phyloP scores from a whole-genome alignment of 306 rosid genomes.

The Abrus precatorius region DNA sequence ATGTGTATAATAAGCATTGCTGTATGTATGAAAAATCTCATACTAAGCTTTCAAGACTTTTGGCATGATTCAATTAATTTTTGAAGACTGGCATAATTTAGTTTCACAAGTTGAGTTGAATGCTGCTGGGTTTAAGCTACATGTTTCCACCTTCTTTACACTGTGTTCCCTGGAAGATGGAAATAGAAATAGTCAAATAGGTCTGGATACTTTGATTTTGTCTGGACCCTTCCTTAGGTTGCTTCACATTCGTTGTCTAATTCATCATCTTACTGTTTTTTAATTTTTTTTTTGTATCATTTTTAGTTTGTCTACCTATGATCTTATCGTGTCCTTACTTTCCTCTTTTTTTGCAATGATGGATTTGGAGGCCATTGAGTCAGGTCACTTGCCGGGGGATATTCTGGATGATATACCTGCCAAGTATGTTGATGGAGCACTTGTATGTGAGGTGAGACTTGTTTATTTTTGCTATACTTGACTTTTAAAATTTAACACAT shows the following conservation, averaged over 20 bases:
- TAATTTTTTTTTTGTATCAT: neutral
- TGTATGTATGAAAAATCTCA: conserved; percentile 27
- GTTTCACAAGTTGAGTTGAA: conserved; percentile 31
- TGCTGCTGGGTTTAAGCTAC: conserved; percentile 19
- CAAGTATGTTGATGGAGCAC: conserved; percentile 87
- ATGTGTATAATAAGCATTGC: neutral
- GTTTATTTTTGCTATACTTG: conserved; percentile 42
- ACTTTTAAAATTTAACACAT: conserved; percentile 29
- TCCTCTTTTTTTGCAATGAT: conserved; percentile 42
- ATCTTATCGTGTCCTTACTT: conserved; percentile 34
- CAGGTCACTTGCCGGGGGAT: conserved; percentile 97
- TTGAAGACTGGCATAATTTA: conserved; percentile 9
- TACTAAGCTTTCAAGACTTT: conserved; percentile 35
- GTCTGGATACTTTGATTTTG: conserved; percentile 33
- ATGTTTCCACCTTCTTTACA: conserved; percentile 40
- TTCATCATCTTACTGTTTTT: conserved; percentile 27
- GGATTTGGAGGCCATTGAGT: conserved; percentile 88
- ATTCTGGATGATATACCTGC: conserved; percentile 92
- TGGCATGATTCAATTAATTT: conserved; percentile 38
- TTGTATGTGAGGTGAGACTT: conserved; percentile 87
- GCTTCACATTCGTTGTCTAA: conserved; percentile 36
- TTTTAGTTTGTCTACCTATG: conserved; percentile 32
- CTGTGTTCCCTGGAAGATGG: conserved; percentile 32
- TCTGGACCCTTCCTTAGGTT: conserved; percentile 29
- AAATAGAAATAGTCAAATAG: conserved; percentile 34